Conservation (phyloP, 805 yeast genomes). For the Hanseniaspora guilliermondii region DNA sequence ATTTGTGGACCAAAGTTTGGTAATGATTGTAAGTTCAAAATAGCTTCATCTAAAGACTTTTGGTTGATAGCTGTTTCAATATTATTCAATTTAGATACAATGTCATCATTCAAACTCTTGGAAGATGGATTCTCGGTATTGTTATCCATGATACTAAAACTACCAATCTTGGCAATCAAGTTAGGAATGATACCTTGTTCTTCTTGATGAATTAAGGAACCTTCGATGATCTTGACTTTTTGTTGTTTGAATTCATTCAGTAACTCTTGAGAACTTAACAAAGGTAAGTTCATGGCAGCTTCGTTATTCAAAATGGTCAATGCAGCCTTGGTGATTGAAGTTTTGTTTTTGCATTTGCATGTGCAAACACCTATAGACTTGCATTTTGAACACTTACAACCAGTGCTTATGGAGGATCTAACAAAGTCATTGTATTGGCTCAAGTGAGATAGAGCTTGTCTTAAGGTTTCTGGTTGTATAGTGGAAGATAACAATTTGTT, state of each 20-base stretch:
- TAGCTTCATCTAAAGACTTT: slow-evolving; percentile 74
- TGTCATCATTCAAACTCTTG: neutral
- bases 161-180: slow-evolving; percentile 61
- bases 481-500: slow-evolving; percentile 18
- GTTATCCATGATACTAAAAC: neutral
- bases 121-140: neutral
- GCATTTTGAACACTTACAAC: slow-evolving; percentile 19
- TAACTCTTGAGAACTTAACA: slow-evolving; percentile 66
- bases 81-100: neutral
- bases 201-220: slow-evolving; percentile 71
- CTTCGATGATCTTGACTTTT: slow-evolving; percentile 75
- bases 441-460: slow-evolving; percentile 27
- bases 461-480: slow-evolving; percentile 24
- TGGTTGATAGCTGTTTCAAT: neutral
- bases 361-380: slow-evolving; percentile 15
- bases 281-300: slow-evolving; percentile 37
- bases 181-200: slow-evolving; percentile 94
- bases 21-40: slow-evolving; percentile 77
- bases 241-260: slow-evolving; percentile 68
- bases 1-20: slow-evolving; percentile 88
- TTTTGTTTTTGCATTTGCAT: slow-evolving; percentile 19
- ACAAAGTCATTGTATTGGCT: slow-evolving; percentile 21
- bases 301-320: slow-evolving; percentile 36
- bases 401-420: slow-evolving; percentile 19
- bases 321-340: slow-evolving; percentile 28